Base-by-base conservation (phyloP, 345 rosid species). In the Rhodamnia rubescens region DNA sequence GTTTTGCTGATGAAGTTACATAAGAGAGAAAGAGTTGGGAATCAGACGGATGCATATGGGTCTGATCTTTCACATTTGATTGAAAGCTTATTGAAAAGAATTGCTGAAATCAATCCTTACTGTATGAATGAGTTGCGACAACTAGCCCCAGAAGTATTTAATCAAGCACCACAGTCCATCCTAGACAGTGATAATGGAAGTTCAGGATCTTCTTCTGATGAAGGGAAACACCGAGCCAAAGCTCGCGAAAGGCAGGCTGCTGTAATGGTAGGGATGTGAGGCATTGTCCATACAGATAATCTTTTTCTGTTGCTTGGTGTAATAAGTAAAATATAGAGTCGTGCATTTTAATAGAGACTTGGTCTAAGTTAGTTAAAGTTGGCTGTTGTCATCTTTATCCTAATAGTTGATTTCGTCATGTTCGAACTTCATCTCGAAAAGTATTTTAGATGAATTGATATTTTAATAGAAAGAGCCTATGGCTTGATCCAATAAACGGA, bases 221-320 rank as follows among this genome's bases (percentile, higher is more conserved):
- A 86, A 85, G 96, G 96, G 88, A 93, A 86, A 88, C 98, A 93
- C 88, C 96, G 95, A 92, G 97, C 95, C 26, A 93, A 92, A 89
- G 98, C 99, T 85, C 93, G 96, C 42, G 94, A 96, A 89, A 93
- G 95, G 86, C 99, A 97, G 91, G 99, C 98, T 86, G 97, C 98
- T 56, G 88, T 96, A 83, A 51, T 96, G 98, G 99, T 97, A 88
- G 88, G 98, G 56, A 53, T 82, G 42, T 51, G 40, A 69, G 47
- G 47, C 80, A 36, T 36, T 69, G 47, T 69, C 80, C 26, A 69
- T 36, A 44, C 24, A 36, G 78, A 69, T 36, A 36, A 69, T 36
- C 80, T 36, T 69, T 69, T 53, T 69, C 47, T 69, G 47, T 69
- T 69, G 47, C 80, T 69, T 69, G 78, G 78, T 36, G 47, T 18